A percentile compares a stretch with the other conserved stretches of the same genome.
Conservation (phyloP, 2,329 filamentous ascomycete species). For the Sarocladium kiliense region DNA sequence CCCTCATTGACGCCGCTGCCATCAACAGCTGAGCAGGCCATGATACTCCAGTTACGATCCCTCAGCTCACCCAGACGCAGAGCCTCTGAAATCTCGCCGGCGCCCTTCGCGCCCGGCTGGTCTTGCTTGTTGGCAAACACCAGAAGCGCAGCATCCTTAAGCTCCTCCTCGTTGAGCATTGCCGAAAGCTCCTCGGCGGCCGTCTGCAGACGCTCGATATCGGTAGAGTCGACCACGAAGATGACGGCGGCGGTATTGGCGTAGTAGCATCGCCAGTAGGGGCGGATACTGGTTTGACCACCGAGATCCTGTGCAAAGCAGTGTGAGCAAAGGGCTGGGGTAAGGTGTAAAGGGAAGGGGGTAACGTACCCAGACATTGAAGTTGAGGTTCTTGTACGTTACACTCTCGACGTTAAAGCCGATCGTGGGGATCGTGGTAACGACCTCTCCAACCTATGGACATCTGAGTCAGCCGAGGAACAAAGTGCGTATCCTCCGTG, state of each 20-base stretch:
- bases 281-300: constrained; percentile 96
- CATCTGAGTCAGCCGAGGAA: not conserved
- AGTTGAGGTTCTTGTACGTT: constrained; percentile 96
- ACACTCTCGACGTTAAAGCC: constrained; percentile 99
- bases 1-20: constrained; percentile 92
- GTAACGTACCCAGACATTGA: constrained; percentile 87
- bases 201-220: constrained; percentile 90
- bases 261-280: constrained; percentile 99
- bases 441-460: constrained; percentile 86
- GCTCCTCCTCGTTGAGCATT: constrained; percentile 96
- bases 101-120: constrained; percentile 92
- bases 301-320: constrained; percentile 65
- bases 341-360: not conserved
- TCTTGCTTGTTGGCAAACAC: constrained; percentile 99
- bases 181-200: constrained; percentile 87
- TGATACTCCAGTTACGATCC: constrained; percentile 98
- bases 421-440: constrained; percentile 98
- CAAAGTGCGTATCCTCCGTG: not conserved
- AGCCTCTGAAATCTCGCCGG: constrained; percentile 93
- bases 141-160: constrained; percentile 84
- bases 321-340: constrained; percentile 12
- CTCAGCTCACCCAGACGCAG: constrained; percentile 84
- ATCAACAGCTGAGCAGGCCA: constrained; percentile 94
- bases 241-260: constrained; percentile 97
- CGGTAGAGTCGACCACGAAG: constrained; percentile 97